A percentile compares a stretch with the other conserved stretches of the same genome.
These are phyloP conservation scores for Corynascus novoguineensis DNA, from an alignment of 495 filamentous ascomycete genomes.

Conservation along the genomic window DNA sequence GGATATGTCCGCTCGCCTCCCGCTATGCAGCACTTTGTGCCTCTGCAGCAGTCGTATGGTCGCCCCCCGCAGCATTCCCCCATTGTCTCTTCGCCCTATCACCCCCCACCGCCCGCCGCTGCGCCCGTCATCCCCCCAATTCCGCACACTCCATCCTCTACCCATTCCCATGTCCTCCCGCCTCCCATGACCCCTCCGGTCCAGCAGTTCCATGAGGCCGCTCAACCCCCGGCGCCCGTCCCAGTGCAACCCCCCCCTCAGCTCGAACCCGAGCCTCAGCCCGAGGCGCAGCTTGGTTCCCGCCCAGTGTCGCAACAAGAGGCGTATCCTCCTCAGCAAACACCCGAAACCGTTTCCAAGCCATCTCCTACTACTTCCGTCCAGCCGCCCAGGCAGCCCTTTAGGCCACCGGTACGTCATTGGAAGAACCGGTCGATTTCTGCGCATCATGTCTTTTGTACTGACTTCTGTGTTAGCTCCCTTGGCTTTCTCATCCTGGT, in stretches of 20 bases:
- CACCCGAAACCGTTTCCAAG: not conserved
- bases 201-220: conserved; percentile 4
- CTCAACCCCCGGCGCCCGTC: conserved; percentile 2
- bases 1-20: conserved; percentile 35
- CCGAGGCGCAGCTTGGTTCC: not conserved
- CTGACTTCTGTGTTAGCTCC: conserved; percentile 51
- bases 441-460: not conserved
- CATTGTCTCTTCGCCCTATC: conserved; percentile 34
- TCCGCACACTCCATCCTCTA: conserved; percentile 40
- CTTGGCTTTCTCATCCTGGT: conserved; percentile 74
- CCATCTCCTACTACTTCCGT: conserved; percentile 9
- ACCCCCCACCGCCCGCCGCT: conserved; percentile 35
- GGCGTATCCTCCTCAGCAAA: not conserved
- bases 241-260: not conserved
- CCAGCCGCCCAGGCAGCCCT: conserved; percentile 36
- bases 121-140: conserved; percentile 25
- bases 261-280: conserved; percentile 1
- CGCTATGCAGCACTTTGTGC: conserved; percentile 38
- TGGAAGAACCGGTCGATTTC: not conserved
- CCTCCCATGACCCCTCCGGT: conserved; percentile 38
- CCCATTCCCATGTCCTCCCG: conserved; percentile 36
- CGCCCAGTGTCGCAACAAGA: conserved; percentile 10
- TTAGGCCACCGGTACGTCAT: conserved; percentile 60
- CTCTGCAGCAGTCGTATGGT: conserved; percentile 38
- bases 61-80: conserved; percentile 41